Conservation (phyloP, 1,284 basidiomycete species). For the Erythrobasidium hasegawianum region DNA sequence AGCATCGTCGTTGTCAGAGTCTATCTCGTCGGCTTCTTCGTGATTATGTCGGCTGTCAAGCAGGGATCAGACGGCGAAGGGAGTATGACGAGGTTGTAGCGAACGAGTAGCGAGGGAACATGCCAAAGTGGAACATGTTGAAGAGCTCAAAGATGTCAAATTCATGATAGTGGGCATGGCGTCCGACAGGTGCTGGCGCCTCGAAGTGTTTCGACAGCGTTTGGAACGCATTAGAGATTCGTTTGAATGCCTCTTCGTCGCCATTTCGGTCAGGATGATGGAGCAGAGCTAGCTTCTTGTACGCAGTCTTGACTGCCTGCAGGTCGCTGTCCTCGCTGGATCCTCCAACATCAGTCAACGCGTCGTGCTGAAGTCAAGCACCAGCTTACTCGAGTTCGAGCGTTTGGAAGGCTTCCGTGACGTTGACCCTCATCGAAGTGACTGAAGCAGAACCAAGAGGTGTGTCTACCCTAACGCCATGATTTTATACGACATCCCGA, state of each 20-base stretch:
- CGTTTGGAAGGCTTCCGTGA: neutral
- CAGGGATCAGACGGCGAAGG: too few species aligned
- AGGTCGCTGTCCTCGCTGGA: constrained; percentile 7
- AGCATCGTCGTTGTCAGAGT: too few species aligned
- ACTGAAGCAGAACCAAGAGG: neutral
- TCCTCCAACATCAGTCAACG: neutral
- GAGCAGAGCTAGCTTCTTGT: constrained; percentile 65
- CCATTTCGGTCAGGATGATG: constrained; percentile 60
- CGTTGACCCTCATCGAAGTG: neutral
- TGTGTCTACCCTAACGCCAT: neutral
- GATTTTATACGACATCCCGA: too few species aligned
- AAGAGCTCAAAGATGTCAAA: too few species aligned
- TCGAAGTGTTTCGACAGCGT: constrained; percentile 59
- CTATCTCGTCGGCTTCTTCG: too few species aligned
- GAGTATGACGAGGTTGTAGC: too few species aligned
- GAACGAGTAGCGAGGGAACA: too few species aligned
- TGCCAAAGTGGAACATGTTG: too few species aligned
- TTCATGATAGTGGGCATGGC: too few species aligned
- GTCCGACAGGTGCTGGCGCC: constrained; percentile 24
- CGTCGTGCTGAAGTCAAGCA: neutral
- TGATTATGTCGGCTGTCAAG: too few species aligned
- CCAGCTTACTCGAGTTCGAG: constrained; percentile 15
- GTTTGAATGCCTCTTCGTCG: constrained; percentile 63
- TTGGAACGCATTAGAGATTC: constrained; percentile 63
- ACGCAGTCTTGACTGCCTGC: constrained; percentile 58